Percentiles rank a stretch among this genome's conserved stretches.
These are phyloP conservation scores for Trichopus zeylanicus DNA, from an alignment of 116 monocot species.

Conservation along the genomic window DNA sequence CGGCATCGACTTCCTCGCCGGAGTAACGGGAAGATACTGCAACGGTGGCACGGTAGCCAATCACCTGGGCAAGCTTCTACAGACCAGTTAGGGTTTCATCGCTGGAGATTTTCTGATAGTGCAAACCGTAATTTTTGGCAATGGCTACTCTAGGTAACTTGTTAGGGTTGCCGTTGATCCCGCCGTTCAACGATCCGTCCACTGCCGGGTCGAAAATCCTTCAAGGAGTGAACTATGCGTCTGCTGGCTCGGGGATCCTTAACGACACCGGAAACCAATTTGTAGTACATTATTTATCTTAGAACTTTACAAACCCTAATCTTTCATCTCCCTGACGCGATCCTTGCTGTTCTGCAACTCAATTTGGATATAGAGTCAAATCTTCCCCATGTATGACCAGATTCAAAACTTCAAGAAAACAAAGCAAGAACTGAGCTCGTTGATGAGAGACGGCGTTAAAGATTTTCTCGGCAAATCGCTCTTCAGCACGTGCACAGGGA, in stretches of 20 bases:
- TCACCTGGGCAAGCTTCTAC: constrained; percentile 23
- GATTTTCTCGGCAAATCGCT: constrained; percentile 28
- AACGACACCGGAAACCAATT: constrained; percentile 36
- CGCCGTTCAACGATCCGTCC: constrained; percentile 34
- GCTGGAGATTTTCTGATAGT: no score
- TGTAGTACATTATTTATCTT: no score
- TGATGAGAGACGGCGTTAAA: constrained; percentile 3
- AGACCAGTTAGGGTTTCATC: no score
- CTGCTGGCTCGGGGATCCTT: constrained; percentile 38
- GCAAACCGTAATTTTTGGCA: no score
- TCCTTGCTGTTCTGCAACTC: no score
- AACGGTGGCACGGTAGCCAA: constrained; percentile 26
- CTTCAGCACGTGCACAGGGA: constrained; percentile 19
- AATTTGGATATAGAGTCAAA: no score
- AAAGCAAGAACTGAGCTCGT: constrained; percentile 11
- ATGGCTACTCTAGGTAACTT: constrained; percentile 19
- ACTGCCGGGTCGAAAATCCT: constrained; percentile 16
- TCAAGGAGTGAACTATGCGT: constrained; percentile 44
- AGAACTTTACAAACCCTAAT: no score
- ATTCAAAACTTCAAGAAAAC: constrained; percentile 31
- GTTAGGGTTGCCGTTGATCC: constrained; percentile 29
- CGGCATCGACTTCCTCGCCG: constrained; percentile 38
- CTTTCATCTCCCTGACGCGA: no score
- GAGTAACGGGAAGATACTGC: constrained; percentile 39
- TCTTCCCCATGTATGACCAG: constrained; percentile 33